phyloP scores from a whole-genome alignment of 192 early-diverging fungal species.

The Chytriomyces sp. region DNA sequence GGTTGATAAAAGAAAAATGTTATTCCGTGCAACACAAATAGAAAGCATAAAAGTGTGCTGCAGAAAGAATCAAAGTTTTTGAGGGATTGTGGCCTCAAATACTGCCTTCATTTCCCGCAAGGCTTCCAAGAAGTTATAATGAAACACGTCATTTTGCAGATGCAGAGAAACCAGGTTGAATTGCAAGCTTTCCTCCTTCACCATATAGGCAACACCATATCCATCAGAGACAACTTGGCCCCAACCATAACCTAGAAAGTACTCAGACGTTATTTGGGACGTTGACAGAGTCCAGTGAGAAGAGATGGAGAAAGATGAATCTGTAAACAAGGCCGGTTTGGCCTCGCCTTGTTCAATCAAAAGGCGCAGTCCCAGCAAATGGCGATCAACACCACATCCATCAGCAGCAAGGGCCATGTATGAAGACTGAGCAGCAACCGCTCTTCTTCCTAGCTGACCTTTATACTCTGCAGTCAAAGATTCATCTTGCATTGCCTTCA shows the following conservation, averaged over 20 bases:
- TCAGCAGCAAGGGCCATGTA: constrained; percentile 83
- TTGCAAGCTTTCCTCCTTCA: constrained; percentile 81
- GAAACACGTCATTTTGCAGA: constrained; percentile 69
- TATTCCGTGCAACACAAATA: no score
- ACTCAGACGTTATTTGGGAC: constrained; percentile 86
- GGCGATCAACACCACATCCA: constrained; percentile 87
- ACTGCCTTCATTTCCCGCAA: constrained; percentile 80
- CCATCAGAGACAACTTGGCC: constrained; percentile 79
- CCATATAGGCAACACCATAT: constrained; percentile 93
- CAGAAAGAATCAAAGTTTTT: no score
- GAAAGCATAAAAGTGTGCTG: constrained; percentile 73
- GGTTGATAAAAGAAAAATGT: no score
- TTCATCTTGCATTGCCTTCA: constrained; percentile 81
- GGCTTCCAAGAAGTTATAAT: constrained; percentile 84
- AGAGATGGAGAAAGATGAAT: constrained; percentile 77
- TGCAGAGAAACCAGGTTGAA: constrained; percentile 83
- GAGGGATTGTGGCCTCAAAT: constrained; percentile 65
- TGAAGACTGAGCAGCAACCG: constrained; percentile 74
- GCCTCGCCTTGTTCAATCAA: constrained; percentile 69
- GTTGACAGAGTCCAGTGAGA: constrained; percentile 91
- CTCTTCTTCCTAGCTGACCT: constrained; percentile 70
- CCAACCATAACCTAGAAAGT: constrained; percentile 92
- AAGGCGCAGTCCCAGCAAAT: constrained; percentile 81
- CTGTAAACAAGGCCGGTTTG: constrained; percentile 86
- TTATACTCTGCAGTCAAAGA: constrained; percentile 50